These are phyloP conservation scores for Phaffia tasmanica DNA, from an alignment of 768 basidiomycete species.

Conservation along the genomic window DNA sequence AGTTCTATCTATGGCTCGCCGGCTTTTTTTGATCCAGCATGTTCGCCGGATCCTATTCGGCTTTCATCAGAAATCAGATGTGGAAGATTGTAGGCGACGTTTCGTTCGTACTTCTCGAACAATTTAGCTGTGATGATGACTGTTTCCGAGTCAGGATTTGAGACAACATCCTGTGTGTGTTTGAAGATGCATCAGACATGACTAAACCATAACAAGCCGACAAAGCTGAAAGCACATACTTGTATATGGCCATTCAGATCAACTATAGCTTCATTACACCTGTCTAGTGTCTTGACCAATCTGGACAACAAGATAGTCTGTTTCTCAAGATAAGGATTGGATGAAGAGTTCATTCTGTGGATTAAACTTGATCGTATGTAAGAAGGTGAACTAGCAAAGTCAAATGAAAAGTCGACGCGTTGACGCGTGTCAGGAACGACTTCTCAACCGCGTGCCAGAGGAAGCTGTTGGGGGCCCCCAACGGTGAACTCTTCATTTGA, in stretches of 20 bases:
- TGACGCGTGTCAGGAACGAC: too few relatives aligned
- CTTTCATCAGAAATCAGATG: background rate
- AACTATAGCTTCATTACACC: conserved; percentile 79
- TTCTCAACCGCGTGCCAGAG: too few relatives aligned
- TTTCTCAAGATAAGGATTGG: conserved; percentile 80
- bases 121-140: conserved; percentile 73
- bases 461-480: too few relatives aligned
- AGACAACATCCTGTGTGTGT: background rate
- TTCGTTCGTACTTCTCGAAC: conserved; percentile 75
- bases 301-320: conserved; percentile 83
- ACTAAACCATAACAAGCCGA: background rate
- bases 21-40: background rate
- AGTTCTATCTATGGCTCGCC: too few relatives aligned
- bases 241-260: conserved; percentile 82
- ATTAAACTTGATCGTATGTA: too few relatives aligned
- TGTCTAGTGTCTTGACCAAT: conserved; percentile 80
- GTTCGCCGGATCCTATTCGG: conserved; percentile 1
- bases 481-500: too few relatives aligned
- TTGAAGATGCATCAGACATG: background rate
- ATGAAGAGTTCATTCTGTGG: too few relatives aligned
- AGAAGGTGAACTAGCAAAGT: too few relatives aligned
- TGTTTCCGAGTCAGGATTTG: conserved; percentile 45
- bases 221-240: conserved; percentile 44
- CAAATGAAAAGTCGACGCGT: too few relatives aligned
- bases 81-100: conserved; percentile 74